Evolutionary conservation across 371 early-diverging fungal species (phyloP).

Genomic region (Syncephalastrum monosporum): DNA sequence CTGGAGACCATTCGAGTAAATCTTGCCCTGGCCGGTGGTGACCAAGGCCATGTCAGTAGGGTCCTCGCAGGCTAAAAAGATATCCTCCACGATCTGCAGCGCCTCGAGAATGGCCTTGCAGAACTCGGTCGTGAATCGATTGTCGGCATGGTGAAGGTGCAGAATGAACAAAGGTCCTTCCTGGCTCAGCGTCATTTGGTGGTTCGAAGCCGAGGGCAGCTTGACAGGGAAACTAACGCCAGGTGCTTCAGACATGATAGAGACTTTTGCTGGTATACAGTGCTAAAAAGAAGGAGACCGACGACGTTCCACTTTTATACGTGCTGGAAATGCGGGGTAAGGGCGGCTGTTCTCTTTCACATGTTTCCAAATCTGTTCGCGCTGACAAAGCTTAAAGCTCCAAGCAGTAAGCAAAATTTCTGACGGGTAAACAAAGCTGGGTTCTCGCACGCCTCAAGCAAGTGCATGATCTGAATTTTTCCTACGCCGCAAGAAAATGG

Average conservation of each 20-base stretch:
- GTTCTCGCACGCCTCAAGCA: too few relatives aligned
- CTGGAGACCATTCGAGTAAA: slow-evolving; percentile 78
- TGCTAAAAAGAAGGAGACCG: background rate
- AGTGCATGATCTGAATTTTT: too few relatives aligned
- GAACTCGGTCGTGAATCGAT: slow-evolving; percentile 67
- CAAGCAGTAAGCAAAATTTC: too few relatives aligned
- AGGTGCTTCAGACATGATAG: slow-evolving; percentile 3
- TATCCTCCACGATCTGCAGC: slow-evolving; percentile 60
- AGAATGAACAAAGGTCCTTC: slow-evolving; percentile 63
- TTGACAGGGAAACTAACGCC: slow-evolving; percentile 27
- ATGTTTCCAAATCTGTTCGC: too few relatives aligned
- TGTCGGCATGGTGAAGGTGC: slow-evolving; percentile 61
- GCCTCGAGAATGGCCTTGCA: slow-evolving; percentile 56
- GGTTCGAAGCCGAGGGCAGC: slow-evolving; percentile 37
- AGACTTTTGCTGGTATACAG: background rate
- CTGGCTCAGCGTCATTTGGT: slow-evolving; percentile 45
- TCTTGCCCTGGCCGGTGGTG: slow-evolving; percentile 66
- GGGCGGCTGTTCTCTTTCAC: too few relatives aligned
- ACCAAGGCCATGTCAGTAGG: slow-evolving; percentile 58
- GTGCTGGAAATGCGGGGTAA: too few relatives aligned
- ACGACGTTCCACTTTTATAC: too few relatives aligned
- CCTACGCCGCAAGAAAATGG: too few relatives aligned
- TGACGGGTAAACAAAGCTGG: too few relatives aligned
- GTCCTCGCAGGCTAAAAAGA: slow-evolving; percentile 33
- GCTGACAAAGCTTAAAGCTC: too few relatives aligned